Conservation (phyloP, 2,329 filamentous ascomycete species). For the Colletotrichum magnum region DNA sequence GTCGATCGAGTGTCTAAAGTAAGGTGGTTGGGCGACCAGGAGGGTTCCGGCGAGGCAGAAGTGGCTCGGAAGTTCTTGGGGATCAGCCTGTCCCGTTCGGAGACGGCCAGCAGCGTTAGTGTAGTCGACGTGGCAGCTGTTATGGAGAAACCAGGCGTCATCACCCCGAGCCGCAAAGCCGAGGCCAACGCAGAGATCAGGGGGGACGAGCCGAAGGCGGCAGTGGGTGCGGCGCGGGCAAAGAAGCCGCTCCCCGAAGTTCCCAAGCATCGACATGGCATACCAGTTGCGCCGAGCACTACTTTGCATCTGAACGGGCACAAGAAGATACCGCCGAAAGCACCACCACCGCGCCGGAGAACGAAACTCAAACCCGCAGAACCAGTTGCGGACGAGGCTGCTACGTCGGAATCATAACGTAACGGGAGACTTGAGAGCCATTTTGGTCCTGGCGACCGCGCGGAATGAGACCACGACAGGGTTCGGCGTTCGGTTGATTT, state of each 20-base stretch:
- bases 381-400: slow-evolving; percentile 13
- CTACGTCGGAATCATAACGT: slow-evolving; percentile 1
- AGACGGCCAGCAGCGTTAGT: slow-evolving; percentile 81
- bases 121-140: slow-evolving; percentile 84
- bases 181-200: slow-evolving; percentile 46
- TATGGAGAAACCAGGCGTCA: slow-evolving; percentile 85
- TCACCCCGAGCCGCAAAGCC: slow-evolving; percentile 79
- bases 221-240: slow-evolving; percentile 46
- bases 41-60: slow-evolving; percentile 56
- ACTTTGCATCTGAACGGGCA: slow-evolving; percentile 48
- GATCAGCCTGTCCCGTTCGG: slow-evolving; percentile 76
- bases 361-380: slow-evolving; percentile 55
- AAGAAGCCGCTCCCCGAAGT: slow-evolving; percentile 68
- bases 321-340: slow-evolving; percentile 62
- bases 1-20: slow-evolving; percentile 83
- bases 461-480: slow-evolving; percentile 15
- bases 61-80: slow-evolving; percentile 75
- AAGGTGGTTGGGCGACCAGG: slow-evolving; percentile 71
- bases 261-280: slow-evolving; percentile 69
- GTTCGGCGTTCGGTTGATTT: slow-evolving; percentile 18
- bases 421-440: not conserved
- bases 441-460: slow-evolving; percentile 3
- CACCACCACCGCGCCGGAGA: slow-evolving; percentile 61
- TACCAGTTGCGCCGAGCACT: slow-evolving; percentile 56
- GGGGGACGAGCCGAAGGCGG: slow-evolving; percentile 44